Base-by-base conservation (phyloP, 1,139 yeast species). In the Scheffersomyces illinoinensis region DNA sequence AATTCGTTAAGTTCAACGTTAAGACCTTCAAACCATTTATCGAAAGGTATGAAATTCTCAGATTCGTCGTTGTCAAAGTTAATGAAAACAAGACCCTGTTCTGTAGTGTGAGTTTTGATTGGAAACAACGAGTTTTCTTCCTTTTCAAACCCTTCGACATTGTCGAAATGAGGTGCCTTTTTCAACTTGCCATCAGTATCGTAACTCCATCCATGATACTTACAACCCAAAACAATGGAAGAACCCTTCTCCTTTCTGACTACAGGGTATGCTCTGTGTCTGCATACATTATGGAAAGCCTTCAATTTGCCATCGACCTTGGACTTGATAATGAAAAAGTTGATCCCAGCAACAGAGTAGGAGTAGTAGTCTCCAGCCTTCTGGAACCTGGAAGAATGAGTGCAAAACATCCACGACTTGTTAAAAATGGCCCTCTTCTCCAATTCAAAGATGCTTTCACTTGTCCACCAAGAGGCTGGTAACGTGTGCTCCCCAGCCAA, bases 391-490 rank as follows among this genome's bases (percentile, higher is more conserved):
- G 81, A 76, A 10, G 77, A 62, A 64, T 85, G 89, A 18, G 77
- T 80, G 59, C 85, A 80, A 68, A 72, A 85, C 58, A 85, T 66
- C 89, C 89, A 85, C 17, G 86, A 75, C 66, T 84, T 80, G 65
- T 81, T 78, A 71, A 85, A 85, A 59, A 85, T 77, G 14, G 88
- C 78, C 64, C 87, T 75, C 66, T 83, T 85, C 65, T 85, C 89
- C 61, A 85, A 75, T 52, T 85, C 88, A 67, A 81, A 83, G 53
- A 85, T 81, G 60, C 82, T 81, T 57, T 83, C 85, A 7, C 87
- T 83, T 17, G 84, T 83, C 88, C 88, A 85, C 89, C 89, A 85
- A 49, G 87, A 83, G 5, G 89, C 87, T 26, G 89, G 89, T 54
- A 85, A 76, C 0, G 89, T 85, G 70, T 85, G 88, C 66, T 83